Evolutionary conservation across 139 green algal species (phyloP).

Genomic region (Chlorella sp.): DNA sequence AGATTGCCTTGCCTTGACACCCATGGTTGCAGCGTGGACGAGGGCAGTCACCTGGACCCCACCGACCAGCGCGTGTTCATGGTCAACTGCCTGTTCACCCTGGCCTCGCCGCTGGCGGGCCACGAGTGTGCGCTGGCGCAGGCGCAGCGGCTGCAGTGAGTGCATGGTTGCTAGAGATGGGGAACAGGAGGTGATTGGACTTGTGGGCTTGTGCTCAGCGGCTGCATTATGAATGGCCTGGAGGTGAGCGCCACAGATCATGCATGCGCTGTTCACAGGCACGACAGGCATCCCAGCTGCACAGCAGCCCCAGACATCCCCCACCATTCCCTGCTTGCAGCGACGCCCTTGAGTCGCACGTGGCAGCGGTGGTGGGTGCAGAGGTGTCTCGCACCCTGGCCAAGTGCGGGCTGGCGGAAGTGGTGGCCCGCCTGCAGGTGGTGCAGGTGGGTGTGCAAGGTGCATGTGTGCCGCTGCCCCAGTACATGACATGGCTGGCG

Average conservation of each 20-base stretch:
- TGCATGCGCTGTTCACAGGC: too few relatives aligned
- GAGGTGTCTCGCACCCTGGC: slow-evolving; percentile 68
- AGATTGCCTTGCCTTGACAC: too few relatives aligned
- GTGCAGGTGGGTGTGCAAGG: too few relatives aligned
- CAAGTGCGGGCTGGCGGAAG: slow-evolving; percentile 63
- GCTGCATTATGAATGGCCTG: too few relatives aligned
- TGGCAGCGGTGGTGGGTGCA: slow-evolving; percentile 59
- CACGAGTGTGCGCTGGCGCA: slow-evolving; percentile 33
- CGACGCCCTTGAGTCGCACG: slow-evolving; percentile 58
- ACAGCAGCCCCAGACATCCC: too few relatives aligned
- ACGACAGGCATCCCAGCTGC: too few relatives aligned
- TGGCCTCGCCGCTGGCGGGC: slow-evolving; percentile 47
- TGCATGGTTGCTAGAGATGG: neutral
- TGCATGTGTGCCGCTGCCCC: too few relatives aligned
- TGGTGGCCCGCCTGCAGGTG: slow-evolving; percentile 66
- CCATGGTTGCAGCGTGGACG: slow-evolving; percentile 56
- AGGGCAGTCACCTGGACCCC: slow-evolving; percentile 59
- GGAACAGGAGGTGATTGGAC: too few relatives aligned
- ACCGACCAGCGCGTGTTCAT: slow-evolving; percentile 70
- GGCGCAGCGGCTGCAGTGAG: slow-evolving; percentile 32
- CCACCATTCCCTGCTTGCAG: too few relatives aligned
- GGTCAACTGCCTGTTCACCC: slow-evolving; percentile 80
- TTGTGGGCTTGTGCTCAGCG: too few relatives aligned
- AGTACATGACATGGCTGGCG: too few relatives aligned
- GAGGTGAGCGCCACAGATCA: too few relatives aligned